phyloP scores from a whole-genome alignment of 345 rosid genomes.

The Carallia pectinifolia region DNA sequence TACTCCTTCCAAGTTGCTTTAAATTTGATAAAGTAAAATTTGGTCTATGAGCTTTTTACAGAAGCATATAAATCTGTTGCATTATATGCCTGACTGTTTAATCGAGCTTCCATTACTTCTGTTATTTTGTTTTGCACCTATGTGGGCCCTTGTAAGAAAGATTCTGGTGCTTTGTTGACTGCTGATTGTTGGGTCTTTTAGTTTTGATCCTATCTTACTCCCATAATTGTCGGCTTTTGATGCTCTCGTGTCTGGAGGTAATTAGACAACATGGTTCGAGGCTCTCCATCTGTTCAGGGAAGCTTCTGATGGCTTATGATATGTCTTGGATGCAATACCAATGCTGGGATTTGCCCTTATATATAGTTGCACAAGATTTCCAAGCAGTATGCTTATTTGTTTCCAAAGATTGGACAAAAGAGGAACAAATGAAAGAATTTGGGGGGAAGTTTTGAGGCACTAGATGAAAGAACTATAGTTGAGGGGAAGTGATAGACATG shows the following conservation, averaged over 20 bases:
- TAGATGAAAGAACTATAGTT: too few species aligned
- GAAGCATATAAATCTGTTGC: background rate
- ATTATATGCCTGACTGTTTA: background rate
- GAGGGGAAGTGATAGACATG: too few species aligned
- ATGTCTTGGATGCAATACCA: too few species aligned
- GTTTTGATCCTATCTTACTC: background rate
- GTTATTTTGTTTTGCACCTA: background rate
- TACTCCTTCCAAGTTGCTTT: background rate
- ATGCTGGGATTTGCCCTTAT: too few species aligned
- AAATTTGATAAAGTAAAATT: background rate
- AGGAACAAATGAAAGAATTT: too few species aligned
- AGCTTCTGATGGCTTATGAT: background rate
- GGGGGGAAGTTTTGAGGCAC: too few species aligned
- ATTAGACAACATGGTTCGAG: background rate
- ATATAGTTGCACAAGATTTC: too few species aligned
- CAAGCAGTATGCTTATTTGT: too few species aligned
- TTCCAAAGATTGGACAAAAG: too few species aligned
- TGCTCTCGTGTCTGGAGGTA: background rate
- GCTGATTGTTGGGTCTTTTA: background rate
- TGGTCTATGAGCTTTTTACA: background rate
- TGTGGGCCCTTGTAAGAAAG: background rate
- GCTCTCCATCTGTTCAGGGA: background rate
- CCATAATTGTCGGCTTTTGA: background rate
- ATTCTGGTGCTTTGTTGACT: slow-evolving; percentile 2
- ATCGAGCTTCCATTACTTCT: background rate